A percentile compares a stretch with the other conserved stretches of the same genome.
phyloP scores from a whole-genome alignment of 768 basidiomycete species.

The Phylloporus sp. region DNA sequence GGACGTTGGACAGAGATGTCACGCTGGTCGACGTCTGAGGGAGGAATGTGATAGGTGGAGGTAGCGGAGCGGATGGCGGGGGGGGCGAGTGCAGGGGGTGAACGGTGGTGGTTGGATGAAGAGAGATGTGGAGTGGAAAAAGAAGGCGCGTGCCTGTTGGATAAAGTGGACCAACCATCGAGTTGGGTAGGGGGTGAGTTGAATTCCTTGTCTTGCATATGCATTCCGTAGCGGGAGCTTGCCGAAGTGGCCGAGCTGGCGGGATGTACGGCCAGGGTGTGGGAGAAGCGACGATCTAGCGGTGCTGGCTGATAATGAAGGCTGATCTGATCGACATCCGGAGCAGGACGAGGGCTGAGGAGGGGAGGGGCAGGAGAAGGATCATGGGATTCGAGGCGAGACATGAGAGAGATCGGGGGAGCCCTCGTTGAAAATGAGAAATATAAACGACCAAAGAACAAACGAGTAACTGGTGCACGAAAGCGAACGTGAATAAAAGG shows the following conservation, averaged over 20 bases:
- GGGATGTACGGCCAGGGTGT: constrained; percentile 12
- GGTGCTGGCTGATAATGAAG: constrained; percentile 11
- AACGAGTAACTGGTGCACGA: constrained; percentile 28
- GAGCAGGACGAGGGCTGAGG: constrained; percentile 21
- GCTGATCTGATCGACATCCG: constrained; percentile 29
- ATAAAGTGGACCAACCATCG: constrained; percentile 30
- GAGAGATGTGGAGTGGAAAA: constrained; percentile 24
- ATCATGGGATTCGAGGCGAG: constrained; percentile 40
- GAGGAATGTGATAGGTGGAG: constrained; percentile 13
- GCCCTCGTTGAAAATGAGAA: constrained; percentile 25
- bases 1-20: constrained; percentile 13
- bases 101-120: constrained; percentile 45
- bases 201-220: constrained; percentile 36
- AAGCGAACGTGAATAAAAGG: constrained; percentile 23
- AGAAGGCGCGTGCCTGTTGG: constrained; percentile 33
- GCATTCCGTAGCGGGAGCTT: constrained; percentile 33
- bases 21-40: constrained; percentile 23
- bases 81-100: constrained; percentile 30
- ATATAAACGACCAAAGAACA: constrained; percentile 21
- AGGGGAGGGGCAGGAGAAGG: constrained; percentile 34
- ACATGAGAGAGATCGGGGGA: constrained; percentile 32
- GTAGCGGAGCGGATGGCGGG: constrained; percentile 20
- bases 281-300: constrained; percentile 22
- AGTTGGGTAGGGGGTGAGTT: constrained; percentile 15
- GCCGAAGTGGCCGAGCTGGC: constrained; percentile 25